These are phyloP conservation scores for Thoreauomyces humboldtii DNA, from an alignment of 192 early-diverging fungal species.

Conservation along the genomic window DNA sequence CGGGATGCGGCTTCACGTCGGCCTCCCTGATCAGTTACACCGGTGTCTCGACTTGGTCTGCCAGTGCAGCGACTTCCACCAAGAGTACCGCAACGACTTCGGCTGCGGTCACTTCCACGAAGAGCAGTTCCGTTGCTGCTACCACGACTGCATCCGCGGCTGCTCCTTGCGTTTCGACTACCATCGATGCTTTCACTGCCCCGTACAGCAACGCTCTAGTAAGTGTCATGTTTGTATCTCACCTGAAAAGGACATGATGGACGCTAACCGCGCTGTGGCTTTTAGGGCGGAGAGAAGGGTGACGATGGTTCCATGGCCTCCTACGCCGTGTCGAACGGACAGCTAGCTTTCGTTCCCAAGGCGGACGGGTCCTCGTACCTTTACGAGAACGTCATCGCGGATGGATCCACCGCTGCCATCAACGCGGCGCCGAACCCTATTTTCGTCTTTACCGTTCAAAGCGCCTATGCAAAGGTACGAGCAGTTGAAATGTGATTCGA, in stretches of 20 bases:
- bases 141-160: background rate
- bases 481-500: background rate
- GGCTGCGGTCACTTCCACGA: background rate
- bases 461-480: background rate
- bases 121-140: background rate
- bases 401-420: background rate
- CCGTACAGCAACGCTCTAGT: background rate
- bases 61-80: too few species aligned
- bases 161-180: background rate
- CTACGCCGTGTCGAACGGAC: background rate
- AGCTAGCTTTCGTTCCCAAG: background rate
- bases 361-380: background rate
- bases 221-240: background rate
- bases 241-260: background rate
- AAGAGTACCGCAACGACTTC: background rate
- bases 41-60: too few species aligned
- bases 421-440: background rate
- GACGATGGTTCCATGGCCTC: background rate
- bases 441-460: conserved; percentile 3
- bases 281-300: background rate
- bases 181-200: background rate
- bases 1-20: too few species aligned
- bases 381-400: background rate
- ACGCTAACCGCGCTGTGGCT: background rate
- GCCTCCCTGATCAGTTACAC: too few species aligned